These are phyloP conservation scores for Phytopythium helicoides DNA, from an alignment of 352 stramenopile species.

Conservation along the genomic window DNA sequence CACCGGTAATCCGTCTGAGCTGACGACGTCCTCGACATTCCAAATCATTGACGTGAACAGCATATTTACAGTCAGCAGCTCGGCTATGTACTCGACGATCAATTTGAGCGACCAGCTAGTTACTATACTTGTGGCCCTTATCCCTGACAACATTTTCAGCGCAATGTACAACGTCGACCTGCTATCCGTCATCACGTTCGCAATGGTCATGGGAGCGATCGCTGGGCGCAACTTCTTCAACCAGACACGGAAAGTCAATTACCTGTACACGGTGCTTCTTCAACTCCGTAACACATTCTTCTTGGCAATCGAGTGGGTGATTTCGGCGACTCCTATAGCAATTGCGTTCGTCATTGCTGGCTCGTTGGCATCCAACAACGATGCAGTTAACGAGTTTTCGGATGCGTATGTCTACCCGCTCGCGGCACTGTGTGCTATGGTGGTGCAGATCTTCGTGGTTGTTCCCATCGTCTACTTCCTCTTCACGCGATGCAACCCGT, in stretches of 20 bases:
- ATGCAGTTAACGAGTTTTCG: constrained; percentile 28
- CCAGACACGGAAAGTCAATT: constrained; percentile 57
- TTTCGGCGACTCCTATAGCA: constrained; percentile 55
- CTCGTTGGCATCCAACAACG: constrained; percentile 54
- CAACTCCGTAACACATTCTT: no score
- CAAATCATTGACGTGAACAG: constrained; percentile 52
- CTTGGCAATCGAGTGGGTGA: constrained; percentile 65
- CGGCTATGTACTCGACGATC: constrained; percentile 9
- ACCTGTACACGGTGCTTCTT: constrained; percentile 66
- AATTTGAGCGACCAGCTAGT: constrained; percentile 52
- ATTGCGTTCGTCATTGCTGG: no score
- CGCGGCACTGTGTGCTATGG: constrained; percentile 25
- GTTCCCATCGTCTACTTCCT: constrained; percentile 66
- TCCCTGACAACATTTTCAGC: constrained; percentile 64
- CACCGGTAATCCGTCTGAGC: constrained; percentile 39
- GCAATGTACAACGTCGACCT: constrained; percentile 50
- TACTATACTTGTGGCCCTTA: constrained; percentile 48
- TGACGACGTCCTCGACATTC: constrained; percentile 54
- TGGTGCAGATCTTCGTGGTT: constrained; percentile 47
- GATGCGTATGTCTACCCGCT: constrained; percentile 57
- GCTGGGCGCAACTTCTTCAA: constrained; percentile 57
- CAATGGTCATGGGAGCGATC: constrained; percentile 61
- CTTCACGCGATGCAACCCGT: no score
- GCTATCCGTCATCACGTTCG: constrained; percentile 66
- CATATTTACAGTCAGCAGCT: no score